Evolutionary conservation across 805 yeast genomes (phyloP), one percentile per base, ranked within the genome.

Genomic region (Schizosaccharomyces osmophilus): DNA sequence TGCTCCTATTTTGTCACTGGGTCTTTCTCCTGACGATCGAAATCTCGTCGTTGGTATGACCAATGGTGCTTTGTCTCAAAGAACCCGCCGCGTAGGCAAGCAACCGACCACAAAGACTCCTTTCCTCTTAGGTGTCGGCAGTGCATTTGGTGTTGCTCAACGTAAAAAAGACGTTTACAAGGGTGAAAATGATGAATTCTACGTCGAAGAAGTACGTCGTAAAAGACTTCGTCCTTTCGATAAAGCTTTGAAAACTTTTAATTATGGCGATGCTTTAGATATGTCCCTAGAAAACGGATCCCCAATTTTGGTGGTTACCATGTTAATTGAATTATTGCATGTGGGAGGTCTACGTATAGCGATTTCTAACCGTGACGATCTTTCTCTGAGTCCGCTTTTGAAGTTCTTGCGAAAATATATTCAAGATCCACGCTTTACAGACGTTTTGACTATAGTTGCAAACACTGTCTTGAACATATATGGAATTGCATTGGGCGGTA

Each of bases 21-120:
- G 48, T 13, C 54, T 59, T 13, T 59, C 61, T 42, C 97, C 97
- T 32, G 79, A 82, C 65, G 67, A 81, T 77, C 84, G 85, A 73
- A 97, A 93, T 74, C 78, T 93, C 65, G 96, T 87, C 45, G 86
- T 93, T 17, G 98, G 98, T 60, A 78, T 93, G 65, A 83, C 89
- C 6, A 83, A 95, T 0, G 98, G 98, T 4, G 75, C 93, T 63
- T 74, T 93, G 59, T 83, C 95, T 8, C 84, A 93, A 61, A 79
- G 97, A 69, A 90, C 97, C 0, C 80, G 94, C n/a, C 45, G 48
- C 9, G 54, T 42, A 8, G n/a, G 17, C 22, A 26, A 29, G 26
- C 22, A 55, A 55, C n/a, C 59, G 5, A n/a, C 15, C 9, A 17
- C 22, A 17, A 55, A 19, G 29, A 39, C 31, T 19, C 59, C 36